These are phyloP conservation scores for Phyllosticta citrichinensis DNA, from an alignment of 2,329 filamentous ascomycete genomes.

Conservation along the genomic window DNA sequence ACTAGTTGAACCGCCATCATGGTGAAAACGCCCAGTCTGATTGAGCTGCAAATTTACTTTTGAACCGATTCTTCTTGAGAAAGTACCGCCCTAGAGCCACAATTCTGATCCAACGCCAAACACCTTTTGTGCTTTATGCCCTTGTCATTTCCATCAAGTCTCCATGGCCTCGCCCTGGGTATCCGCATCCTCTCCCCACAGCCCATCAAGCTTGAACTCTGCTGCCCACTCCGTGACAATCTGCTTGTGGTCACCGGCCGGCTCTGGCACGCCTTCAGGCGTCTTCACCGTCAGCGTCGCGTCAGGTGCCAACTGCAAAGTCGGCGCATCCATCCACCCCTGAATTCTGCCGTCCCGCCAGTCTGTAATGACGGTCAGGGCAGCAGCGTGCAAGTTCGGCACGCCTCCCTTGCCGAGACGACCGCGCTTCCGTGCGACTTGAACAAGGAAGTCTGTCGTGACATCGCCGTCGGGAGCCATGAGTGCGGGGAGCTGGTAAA, in stretches of 20 bases:
- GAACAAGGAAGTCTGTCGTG: slow-evolving; percentile 84
- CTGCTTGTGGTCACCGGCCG: slow-evolving; percentile 59
- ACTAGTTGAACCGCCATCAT: too few relatives aligned
- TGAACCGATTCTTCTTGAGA: not conserved
- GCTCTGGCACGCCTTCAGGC: slow-evolving; percentile 18
- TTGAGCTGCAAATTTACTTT: not conserved
- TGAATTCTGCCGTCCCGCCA: slow-evolving; percentile 93
- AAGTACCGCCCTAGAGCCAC: not conserved
- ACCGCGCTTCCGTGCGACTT: slow-evolving; percentile 88
- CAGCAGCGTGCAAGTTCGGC: slow-evolving; percentile 78
- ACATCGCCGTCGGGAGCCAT: slow-evolving; percentile 59
- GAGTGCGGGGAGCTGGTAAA: slow-evolving; percentile 78
- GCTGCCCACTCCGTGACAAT: slow-evolving; percentile 89
- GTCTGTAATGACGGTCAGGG: slow-evolving; percentile 90
- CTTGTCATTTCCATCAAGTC: slow-evolving; percentile 9
- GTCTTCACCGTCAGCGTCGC: slow-evolving; percentile 14
- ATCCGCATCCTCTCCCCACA: slow-evolving; percentile 64
- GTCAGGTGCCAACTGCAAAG: slow-evolving; percentile 44
- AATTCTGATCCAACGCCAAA: slow-evolving; percentile 2
- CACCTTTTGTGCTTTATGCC: slow-evolving; percentile 6
- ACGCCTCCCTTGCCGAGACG: slow-evolving; percentile 80
- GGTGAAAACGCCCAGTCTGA: too few relatives aligned
- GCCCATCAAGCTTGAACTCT: slow-evolving; percentile 88
- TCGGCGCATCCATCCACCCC: slow-evolving; percentile 76
- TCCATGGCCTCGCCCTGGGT: slow-evolving; percentile 30